Percentiles rank a stretch among this genome's conserved stretches.
Evolutionary conservation across 768 basidiomycete genomes (phyloP).

Genomic region (Artomyces pyxidatus): DNA sequence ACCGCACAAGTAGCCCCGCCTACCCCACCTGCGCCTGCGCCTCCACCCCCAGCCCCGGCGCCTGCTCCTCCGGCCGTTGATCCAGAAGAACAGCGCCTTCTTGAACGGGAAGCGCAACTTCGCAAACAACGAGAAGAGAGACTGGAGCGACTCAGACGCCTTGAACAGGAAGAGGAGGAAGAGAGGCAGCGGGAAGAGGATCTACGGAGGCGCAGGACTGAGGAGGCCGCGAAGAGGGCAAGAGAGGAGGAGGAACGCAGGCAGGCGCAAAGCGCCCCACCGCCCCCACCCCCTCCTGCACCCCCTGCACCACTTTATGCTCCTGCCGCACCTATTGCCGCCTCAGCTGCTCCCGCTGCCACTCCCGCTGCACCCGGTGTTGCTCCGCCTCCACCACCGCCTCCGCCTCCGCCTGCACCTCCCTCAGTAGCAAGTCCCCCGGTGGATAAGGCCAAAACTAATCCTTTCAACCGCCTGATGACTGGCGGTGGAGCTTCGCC

Average conservation of each 20-base stretch:
- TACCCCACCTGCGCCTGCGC: slow-evolving; percentile 29
- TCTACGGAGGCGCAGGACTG: slow-evolving; percentile 7
- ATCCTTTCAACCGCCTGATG: slow-evolving; percentile 72
- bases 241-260: not conserved
- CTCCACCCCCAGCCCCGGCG: slow-evolving; percentile 32
- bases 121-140: slow-evolving; percentile 69
- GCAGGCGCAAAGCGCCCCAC: slow-evolving; percentile 17
- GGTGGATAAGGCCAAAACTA: slow-evolving; percentile 53
- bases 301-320: too few relatives aligned
- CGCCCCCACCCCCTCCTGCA: slow-evolving; percentile 37
- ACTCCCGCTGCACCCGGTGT: slow-evolving; percentile 23
- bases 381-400: slow-evolving; percentile 30
- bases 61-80: slow-evolving; percentile 47
- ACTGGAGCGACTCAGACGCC: slow-evolving; percentile 54
- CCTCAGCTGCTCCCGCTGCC: slow-evolving; percentile 25
- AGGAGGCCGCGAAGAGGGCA: slow-evolving; percentile 3
- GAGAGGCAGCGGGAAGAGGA: slow-evolving; percentile 39
- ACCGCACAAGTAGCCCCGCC: slow-evolving; percentile 21
- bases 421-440: slow-evolving; percentile 22
- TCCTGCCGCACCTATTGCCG: slow-evolving; percentile 35
- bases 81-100: slow-evolving; percentile 67
- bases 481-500: slow-evolving; percentile 37
- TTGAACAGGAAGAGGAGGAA: slow-evolving; percentile 62
- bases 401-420: slow-evolving; percentile 29
- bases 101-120: slow-evolving; percentile 62